These are phyloP conservation scores for Aureobasidium lini DNA, from an alignment of 2,329 filamentous ascomycete species.

Conservation along the genomic window DNA sequence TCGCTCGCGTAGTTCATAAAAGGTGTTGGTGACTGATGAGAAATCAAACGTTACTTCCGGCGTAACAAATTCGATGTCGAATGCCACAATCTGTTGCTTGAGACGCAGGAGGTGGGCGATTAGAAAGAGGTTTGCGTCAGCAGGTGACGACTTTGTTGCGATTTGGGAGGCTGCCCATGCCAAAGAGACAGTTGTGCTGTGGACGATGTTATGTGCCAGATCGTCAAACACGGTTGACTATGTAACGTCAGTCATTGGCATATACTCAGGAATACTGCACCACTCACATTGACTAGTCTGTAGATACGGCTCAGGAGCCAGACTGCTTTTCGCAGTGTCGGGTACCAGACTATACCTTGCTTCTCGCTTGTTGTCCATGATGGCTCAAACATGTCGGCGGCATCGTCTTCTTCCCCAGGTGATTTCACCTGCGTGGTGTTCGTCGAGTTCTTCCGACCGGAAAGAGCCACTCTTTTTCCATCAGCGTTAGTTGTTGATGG, in stretches of 20 bases:
- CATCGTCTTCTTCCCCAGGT: slow-evolving; percentile 46
- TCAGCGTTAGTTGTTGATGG: slow-evolving; percentile 19
- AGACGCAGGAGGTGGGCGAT: slow-evolving; percentile 90
- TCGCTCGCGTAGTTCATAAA: slow-evolving; percentile 59
- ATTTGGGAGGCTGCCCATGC: slow-evolving; percentile 63
- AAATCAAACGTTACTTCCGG: slow-evolving; percentile 61
- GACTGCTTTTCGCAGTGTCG: slow-evolving; percentile 58
- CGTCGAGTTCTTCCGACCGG: slow-evolving; percentile 39
- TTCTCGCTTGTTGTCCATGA: slow-evolving; percentile 43
- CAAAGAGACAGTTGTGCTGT: slow-evolving; percentile 79
- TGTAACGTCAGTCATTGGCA: slow-evolving; percentile 17
- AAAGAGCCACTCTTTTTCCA: slow-evolving; percentile 38
- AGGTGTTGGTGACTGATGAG: slow-evolving; percentile 56
- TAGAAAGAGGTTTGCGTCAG: slow-evolving; percentile 83
- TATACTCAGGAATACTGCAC: slow-evolving; percentile 3
- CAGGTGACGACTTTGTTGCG: slow-evolving; percentile 53
- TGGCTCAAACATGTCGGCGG: slow-evolving; percentile 35
- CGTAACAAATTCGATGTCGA: slow-evolving; percentile 76
- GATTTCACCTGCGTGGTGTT: slow-evolving; percentile 40
- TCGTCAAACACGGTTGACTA: slow-evolving; percentile 63
- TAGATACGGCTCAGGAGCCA: slow-evolving; percentile 64
- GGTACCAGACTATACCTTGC: slow-evolving; percentile 51
- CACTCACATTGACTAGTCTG: slow-evolving; percentile 56
- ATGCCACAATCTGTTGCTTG: slow-evolving; percentile 91
- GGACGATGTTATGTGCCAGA: slow-evolving; percentile 72